A percentile compares a stretch with the other conserved stretches of the same genome.
These are phyloP conservation scores for Russula sp. DNA, from an alignment of 768 basidiomycete species.

Conservation along the genomic window DNA sequence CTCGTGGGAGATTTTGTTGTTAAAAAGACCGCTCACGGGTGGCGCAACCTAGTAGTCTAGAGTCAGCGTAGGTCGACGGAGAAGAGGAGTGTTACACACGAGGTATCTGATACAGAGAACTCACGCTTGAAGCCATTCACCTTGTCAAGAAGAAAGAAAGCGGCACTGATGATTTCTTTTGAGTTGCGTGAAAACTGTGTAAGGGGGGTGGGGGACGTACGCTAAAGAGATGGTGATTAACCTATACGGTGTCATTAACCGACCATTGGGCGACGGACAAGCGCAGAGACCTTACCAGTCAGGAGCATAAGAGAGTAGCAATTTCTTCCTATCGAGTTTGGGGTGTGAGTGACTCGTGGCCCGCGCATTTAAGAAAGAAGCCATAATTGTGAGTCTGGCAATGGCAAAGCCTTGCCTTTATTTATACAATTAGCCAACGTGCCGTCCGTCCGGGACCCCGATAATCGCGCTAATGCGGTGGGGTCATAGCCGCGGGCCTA, in stretches of 20 bases:
- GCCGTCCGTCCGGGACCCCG: background rate
- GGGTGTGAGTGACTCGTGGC: background rate
- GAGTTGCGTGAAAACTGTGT: conserved; percentile 27
- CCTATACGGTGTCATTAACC: conserved; percentile 37
- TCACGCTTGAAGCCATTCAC: conserved; percentile 67
- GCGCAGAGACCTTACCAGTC: conserved; percentile 55
- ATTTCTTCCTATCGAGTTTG: conserved; percentile 25
- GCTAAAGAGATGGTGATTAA: conserved; percentile 57
- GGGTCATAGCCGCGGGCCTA: no score
- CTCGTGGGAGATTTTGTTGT: background rate
- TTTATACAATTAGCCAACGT: no score
- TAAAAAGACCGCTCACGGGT: conserved; percentile 32
- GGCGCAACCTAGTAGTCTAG: conserved; percentile 29
- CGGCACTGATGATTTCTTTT: conserved; percentile 31
- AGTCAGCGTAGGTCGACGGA: conserved; percentile 24
- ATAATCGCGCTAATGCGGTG: background rate
- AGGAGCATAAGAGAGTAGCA: conserved; percentile 61
- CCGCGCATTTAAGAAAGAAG: conserved; percentile 4
- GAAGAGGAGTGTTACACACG: conserved; percentile 41
- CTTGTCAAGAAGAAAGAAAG: conserved; percentile 59
- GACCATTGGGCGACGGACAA: background rate
- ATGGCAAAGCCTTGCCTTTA: no score
- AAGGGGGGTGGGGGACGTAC: conserved; percentile 39
- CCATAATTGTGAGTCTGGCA: background rate
- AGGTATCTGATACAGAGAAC: conserved; percentile 74